Evolutionary conservation across 2,329 filamentous ascomycete genomes (phyloP), one percentile per base, ranked within the genome.

Genomic region (Diaporthe sp.): DNA sequence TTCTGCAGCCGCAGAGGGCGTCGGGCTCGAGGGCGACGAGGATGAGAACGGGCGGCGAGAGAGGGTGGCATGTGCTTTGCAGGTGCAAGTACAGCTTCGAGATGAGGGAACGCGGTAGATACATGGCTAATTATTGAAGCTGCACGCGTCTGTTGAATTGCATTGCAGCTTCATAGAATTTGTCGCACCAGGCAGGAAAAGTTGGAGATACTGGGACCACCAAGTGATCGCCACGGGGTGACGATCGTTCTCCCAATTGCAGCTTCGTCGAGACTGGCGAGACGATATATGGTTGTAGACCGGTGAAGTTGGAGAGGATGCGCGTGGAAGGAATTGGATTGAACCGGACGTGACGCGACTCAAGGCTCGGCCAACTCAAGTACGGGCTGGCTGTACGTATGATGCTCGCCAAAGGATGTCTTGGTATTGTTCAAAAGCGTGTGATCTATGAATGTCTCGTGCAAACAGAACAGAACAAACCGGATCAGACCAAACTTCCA

Each of bases 21-120:
- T 99, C 97, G 73, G 97, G 95, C 82, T 98, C 96, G 82, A 98
- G 94, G 49, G 96, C 94, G 78, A 96, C 96, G 74, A 99, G 94
- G 78, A 99, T 92, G 37, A 98, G 90, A 72, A 98, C 95, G 0
- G 96, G 96, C 53, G 96, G 94, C 25, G 95, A 97, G 71, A 96
- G 91, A n/a, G 96, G 94, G 82, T 98, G 95, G 79, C 96, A 93
- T 60, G 94, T 94, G 84, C 91, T 92, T 84, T 97, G 92, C 74
- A 99, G 94, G 85, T 98, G 94, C 76, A 91, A 90, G 88, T 99
- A 99, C 81, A 98, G 92, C 81, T 96, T 96, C 68, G 95, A 94
- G 82, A 98, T 94, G 78, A 98, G 90, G 78, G 91, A 90, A 79
- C 97, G 94, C 82, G 96, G 97, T 78, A 99, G 93, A 92, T 98